phyloP scores from a whole-genome alignment of 345 rosid species.

The Eucalyptus erythrocorys region DNA sequence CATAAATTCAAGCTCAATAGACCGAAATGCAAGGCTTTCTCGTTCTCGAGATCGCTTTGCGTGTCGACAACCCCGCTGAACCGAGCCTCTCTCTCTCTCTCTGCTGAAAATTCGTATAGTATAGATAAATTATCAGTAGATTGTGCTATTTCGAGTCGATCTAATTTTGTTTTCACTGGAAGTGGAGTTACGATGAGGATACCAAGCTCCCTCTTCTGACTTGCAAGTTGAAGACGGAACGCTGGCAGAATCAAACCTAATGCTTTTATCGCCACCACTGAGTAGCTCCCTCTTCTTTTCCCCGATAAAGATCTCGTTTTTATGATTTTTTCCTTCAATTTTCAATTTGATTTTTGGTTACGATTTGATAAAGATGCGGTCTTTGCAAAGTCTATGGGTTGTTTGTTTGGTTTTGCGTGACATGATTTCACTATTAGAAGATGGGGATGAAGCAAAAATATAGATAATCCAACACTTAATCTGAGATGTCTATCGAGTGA shows the following conservation, averaged over 20 bases:
- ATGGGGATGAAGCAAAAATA: constrained; percentile 30
- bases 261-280: constrained; percentile 27
- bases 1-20: constrained; percentile 96
- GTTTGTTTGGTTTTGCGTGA: not conserved
- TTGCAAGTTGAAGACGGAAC: constrained; percentile 17
- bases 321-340: not conserved
- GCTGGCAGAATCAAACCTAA: constrained; percentile 78
- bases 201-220: constrained; percentile 63
- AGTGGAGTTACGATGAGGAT: constrained; percentile 35
- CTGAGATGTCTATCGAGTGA: constrained; percentile 33
- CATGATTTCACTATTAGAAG: not conserved
- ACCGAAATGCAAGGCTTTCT: constrained; percentile 79
- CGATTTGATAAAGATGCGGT: too few species aligned
- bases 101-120: not conserved
- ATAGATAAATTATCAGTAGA: not conserved
- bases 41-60: constrained; percentile 24
- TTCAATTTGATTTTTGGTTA: not conserved
- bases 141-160: not conserved
- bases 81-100: constrained; percentile 30
- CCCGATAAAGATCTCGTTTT: not conserved
- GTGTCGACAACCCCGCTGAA: constrained; percentile 82
- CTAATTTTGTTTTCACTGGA: not conserved
- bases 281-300: constrained; percentile 8
- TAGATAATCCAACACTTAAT: constrained; percentile 57
- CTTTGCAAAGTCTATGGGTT: too few species aligned